These are phyloP conservation scores for Amoeboaphelidium occidentale DNA, from an alignment of 371 early-diverging fungal genomes.

Conservation along the genomic window DNA sequence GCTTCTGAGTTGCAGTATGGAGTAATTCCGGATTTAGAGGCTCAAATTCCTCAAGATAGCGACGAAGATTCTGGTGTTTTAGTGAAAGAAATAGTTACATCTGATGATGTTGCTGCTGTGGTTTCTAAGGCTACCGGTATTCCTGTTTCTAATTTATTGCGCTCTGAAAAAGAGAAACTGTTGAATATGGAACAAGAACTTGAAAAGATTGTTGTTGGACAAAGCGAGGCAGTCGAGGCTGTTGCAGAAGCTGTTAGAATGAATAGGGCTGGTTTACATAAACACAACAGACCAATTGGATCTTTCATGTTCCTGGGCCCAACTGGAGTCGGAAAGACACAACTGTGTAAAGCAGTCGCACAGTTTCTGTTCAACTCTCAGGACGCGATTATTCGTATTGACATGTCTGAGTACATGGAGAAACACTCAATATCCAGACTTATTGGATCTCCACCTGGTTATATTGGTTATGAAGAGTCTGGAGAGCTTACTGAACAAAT, in stretches of 20 bases:
- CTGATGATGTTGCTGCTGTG: conserved; percentile 61
- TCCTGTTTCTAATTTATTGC: conserved; percentile 48
- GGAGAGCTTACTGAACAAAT: conserved; percentile 76
- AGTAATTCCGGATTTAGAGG: conserved; percentile 60
- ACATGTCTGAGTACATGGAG: conserved; percentile 82
- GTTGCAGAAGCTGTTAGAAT: conserved; percentile 53
- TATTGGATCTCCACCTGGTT: conserved; percentile 69
- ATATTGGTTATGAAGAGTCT: conserved; percentile 26
- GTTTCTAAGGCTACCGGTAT: conserved; percentile 70
- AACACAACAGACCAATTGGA: conserved; percentile 55
- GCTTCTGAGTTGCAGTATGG: conserved; percentile 63
- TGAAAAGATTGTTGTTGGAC: conserved; percentile 51
- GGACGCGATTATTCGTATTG: conserved; percentile 55
- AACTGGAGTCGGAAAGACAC: conserved; percentile 58
- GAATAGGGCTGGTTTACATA: conserved; percentile 55
- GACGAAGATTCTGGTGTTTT: conserved; percentile 23
- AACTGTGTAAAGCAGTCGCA: conserved; percentile 69
- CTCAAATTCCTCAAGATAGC: conserved; percentile 27
- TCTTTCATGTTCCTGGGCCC: conserved; percentile 81
- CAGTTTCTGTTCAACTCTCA: conserved; percentile 67
- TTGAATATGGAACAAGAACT: conserved; percentile 49
- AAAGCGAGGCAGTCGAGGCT: conserved; percentile 48
- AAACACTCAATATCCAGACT: conserved; percentile 46
- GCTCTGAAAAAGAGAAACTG: conserved; percentile 57
- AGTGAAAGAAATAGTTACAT: conserved; percentile 60